phyloP scores from a whole-genome alignment of 75 land plant species.

The Sequoiadendron giganteum region DNA sequence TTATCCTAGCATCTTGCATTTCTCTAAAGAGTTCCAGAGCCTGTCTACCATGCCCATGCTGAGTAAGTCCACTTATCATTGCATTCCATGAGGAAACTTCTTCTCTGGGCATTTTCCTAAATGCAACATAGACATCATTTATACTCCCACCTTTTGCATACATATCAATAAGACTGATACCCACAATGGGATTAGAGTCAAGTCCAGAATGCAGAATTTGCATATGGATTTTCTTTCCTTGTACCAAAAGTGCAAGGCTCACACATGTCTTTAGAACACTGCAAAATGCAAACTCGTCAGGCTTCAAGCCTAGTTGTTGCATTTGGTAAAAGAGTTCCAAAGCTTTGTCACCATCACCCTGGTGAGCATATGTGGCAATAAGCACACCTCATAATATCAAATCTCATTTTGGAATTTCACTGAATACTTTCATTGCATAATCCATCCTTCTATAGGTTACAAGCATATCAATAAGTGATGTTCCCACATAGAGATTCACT shows the following conservation, averaged over 20 bases:
- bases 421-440: slow-evolving; percentile 26
- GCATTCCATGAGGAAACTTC: slow-evolving; percentile 26
- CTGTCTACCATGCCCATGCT: slow-evolving; percentile 7
- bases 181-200: slow-evolving; percentile 14
- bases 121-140: slow-evolving; percentile 18
- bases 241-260: background rate
- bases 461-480: slow-evolving; percentile 45
- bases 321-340: slow-evolving; percentile 35
- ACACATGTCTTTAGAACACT: background rate
- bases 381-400: slow-evolving; percentile 38
- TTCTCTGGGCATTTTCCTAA: background rate
- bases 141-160: slow-evolving; percentile 23
- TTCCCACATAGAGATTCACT: slow-evolving; percentile 10
- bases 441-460: slow-evolving; percentile 26
- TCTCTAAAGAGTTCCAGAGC: slow-evolving; percentile 10
- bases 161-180: slow-evolving; percentile 18
- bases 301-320: slow-evolving; percentile 9
- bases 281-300: background rate
- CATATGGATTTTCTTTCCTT: background rate
- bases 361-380: slow-evolving; percentile 36
- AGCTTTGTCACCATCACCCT: slow-evolving; percentile 21
- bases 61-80: slow-evolving; percentile 24
- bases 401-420: slow-evolving; percentile 20
- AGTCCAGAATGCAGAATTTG: slow-evolving; percentile 3
- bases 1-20: slow-evolving; percentile 9